These are phyloP conservation scores for Penicillium soppii DNA, from an alignment of 495 filamentous ascomycete genomes.

Conservation along the genomic window DNA sequence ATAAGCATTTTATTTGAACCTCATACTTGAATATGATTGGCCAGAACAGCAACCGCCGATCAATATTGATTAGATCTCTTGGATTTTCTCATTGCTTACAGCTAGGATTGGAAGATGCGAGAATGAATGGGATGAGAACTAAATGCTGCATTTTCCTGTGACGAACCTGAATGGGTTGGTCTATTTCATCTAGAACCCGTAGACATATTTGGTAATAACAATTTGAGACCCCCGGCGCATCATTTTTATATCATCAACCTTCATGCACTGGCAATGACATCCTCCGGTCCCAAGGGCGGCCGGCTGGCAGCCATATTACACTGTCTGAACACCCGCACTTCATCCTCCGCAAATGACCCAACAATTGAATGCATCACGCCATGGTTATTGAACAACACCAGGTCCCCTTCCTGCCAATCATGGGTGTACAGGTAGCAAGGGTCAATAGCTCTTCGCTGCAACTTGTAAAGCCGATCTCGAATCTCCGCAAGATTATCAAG, in stretches of 20 bases:
- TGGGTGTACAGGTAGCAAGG: constrained; percentile 64
- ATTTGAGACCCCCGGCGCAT: background rate
- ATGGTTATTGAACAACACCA: constrained; percentile 70
- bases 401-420: constrained; percentile 69
- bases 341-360: constrained; percentile 64
- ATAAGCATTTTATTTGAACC: background rate
- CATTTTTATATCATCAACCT: background rate
- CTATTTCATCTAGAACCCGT: too few species aligned
- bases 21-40: background rate
- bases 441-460: constrained; percentile 64
- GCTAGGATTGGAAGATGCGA: too few species aligned
- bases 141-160: too few species aligned
- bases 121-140: too few species aligned
- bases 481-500: constrained; percentile 61
- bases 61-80: too few species aligned
- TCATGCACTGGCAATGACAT: background rate
- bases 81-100: too few species aligned
- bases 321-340: constrained; percentile 67
- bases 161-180: too few species aligned
- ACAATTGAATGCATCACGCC: constrained; percentile 69
- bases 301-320: constrained; percentile 62
- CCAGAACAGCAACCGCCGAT: too few species aligned
- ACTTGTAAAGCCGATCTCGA: constrained; percentile 57
- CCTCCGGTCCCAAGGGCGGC: constrained; percentile 3
- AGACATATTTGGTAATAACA: too few species aligned